Base-by-base conservation (phyloP, 192 early-diverging fungal species). In the Entophlyctis luteolus region DNA sequence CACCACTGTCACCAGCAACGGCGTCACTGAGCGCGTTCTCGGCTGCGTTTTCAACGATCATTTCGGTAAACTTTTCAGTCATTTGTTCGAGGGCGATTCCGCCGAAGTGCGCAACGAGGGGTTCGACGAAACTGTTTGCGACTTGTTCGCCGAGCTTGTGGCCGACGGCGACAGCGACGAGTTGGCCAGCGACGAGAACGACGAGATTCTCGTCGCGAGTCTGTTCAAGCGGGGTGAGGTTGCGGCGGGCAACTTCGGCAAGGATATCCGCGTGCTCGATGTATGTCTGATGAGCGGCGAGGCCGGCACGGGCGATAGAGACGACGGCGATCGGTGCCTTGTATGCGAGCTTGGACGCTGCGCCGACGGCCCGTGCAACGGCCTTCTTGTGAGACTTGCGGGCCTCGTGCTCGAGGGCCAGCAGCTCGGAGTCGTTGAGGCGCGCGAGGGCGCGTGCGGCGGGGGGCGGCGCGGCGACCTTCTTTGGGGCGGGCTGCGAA, bases 91-190 rank as follows among this genome's bases (percentile, higher is more conserved):
- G 35, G 18, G 63, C 63, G 34, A 66, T 54, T 35, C 63, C 63
- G 4, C 63, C 63, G 27, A 66, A 66, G 10, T 47, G 50, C 10
- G 63, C 39, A 4, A 66, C 3, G 14, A 66, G 5, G 12, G 63
- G 63, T 28, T 66, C 63, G 23, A 66, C 36, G 23, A 66, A 48
- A 20, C 23, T 31, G 14, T 50, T 4, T 0, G 63, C 62, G 20
- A 63, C 48, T 25, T 50, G 8, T 50, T 52, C 63, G 16, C 63
- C 63, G 32, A 66, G 14, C 33, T 66, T 66, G 36, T 66, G 63
- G 6, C 63, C 63, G n/a, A 66, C 34, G 6, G 31, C 37, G 35
- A 66, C 63, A 28, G 63, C 48, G 28, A 66, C 35, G 18, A 66
- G 36, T 28, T 66, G 63, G 4, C 63, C 63, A n/a, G 63, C 52